phyloP scores from a whole-genome alignment of 148 eudicot species.

The Limonium bicolor region DNA sequence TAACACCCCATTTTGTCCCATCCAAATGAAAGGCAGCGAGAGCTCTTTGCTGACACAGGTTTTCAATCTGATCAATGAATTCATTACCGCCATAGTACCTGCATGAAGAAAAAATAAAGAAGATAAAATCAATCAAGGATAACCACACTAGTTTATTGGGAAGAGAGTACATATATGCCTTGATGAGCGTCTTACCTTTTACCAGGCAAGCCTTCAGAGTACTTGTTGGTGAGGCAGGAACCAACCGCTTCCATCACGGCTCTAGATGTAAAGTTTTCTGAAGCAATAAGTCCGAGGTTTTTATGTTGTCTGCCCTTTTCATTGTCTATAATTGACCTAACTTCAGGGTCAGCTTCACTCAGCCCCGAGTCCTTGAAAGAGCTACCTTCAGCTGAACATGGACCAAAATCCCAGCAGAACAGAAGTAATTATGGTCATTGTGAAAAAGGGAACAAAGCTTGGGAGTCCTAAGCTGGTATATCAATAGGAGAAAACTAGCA shows the following conservation, averaged over 20 bases:
- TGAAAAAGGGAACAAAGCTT: too few relatives aligned
- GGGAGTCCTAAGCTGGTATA: too few relatives aligned
- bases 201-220: conserved; percentile 91
- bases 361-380: conserved; percentile 52
- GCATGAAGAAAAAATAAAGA: not conserved
- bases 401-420: not conserved
- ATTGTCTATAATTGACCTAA: conserved; percentile 45
- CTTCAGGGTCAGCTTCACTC: conserved; percentile 66
- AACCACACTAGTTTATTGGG: too few relatives aligned
- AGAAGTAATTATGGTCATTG: too few relatives aligned
- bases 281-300: conserved; percentile 83
- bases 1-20: conserved; percentile 75
- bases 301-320: conserved; percentile 66
- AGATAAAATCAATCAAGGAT: not conserved
- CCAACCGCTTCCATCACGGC: conserved; percentile 98
- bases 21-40: conserved; percentile 74
- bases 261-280: conserved; percentile 82
- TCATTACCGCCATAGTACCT: conserved; percentile 96
- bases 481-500: too few relatives aligned
- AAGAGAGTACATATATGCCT: too few relatives aligned
- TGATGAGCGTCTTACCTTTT: conserved; percentile 57
- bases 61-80: conserved; percentile 72
- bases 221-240: conserved; percentile 84
- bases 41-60: conserved; percentile 71
- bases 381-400: conserved; percentile 34